Evolutionary conservation across 352 stramenopile species (phyloP).

Genomic region (Phytophthora colocasiae): DNA sequence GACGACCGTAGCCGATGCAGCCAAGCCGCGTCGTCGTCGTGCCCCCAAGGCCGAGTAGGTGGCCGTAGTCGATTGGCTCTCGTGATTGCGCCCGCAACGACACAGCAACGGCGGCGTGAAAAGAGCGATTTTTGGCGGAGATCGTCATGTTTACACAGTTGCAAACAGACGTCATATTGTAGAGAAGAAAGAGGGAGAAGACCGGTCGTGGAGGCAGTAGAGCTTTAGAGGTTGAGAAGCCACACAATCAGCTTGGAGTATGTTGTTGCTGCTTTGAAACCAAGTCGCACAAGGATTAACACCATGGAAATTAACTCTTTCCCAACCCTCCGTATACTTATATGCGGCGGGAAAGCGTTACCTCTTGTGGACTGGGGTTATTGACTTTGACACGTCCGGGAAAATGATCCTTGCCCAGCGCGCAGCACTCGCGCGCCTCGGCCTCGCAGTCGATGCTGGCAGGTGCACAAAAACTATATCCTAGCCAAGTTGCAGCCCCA

Average conservation of each 20-base stretch:
- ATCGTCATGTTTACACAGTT: slow-evolving; percentile 14
- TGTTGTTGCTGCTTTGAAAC: not conserved
- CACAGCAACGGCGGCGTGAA: slow-evolving; percentile 7
- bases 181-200: slow-evolving; percentile 31
- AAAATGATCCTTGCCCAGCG: too few species aligned
- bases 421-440: too few species aligned
- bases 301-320: too few species aligned
- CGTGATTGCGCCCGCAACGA: slow-evolving; percentile 28
- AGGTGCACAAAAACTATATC: too few species aligned
- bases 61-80: slow-evolving; percentile 11
- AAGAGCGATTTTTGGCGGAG: slow-evolving; percentile 17
- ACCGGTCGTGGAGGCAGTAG: slow-evolving; percentile 33
- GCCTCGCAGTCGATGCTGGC: too few species aligned
- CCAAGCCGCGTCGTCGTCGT: slow-evolving; percentile 64
- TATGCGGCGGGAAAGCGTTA: too few species aligned
- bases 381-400: too few species aligned
- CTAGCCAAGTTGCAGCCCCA: too few species aligned
- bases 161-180: slow-evolving; percentile 22
- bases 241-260: slow-evolving; percentile 17
- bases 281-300: too few species aligned
- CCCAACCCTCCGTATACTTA: too few species aligned
- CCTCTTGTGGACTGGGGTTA: too few species aligned
- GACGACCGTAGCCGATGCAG: slow-evolving; percentile 21
- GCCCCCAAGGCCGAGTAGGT: slow-evolving; percentile 72
- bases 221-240: slow-evolving; percentile 29